A percentile compares a stretch with the other conserved stretches of the same genome.
Evolutionary conservation across 148 eudicot species (phyloP).

Genomic region (Fagopyrum esculentum): DNA sequence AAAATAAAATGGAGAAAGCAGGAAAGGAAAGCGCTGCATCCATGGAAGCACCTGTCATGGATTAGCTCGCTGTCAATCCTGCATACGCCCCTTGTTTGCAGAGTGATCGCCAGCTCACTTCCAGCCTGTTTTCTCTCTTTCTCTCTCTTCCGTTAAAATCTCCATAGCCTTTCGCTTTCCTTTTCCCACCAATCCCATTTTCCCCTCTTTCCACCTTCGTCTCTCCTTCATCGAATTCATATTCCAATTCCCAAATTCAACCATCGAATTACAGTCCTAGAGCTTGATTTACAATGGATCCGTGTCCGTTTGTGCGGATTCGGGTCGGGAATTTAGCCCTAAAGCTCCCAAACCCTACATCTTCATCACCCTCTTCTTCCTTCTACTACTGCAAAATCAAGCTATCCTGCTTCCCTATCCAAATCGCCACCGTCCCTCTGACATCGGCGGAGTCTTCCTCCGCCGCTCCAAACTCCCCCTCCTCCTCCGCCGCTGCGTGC

Average conservation of each 20-base stretch:
- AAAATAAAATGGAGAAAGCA: neutral
- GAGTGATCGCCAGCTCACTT: conserved; percentile 12
- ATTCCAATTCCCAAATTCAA: neutral
- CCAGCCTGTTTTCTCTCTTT: conserved; percentile 11
- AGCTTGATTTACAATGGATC: conserved; percentile 38
- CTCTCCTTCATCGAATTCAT: too few species aligned
- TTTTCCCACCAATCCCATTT: neutral
- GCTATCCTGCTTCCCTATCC: conserved; percentile 37
- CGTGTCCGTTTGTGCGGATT: conserved; percentile 64
- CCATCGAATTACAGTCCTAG: too few species aligned
- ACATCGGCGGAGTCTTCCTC: conserved; percentile 16
- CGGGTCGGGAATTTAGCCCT: conserved; percentile 45
- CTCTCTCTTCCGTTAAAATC: neutral
- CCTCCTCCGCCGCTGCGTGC: conserved; percentile 36
- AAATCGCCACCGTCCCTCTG: conserved; percentile 29
- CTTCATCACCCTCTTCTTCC: conserved; percentile 7
- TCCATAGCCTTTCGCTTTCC: neutral
- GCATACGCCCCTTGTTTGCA: neutral
- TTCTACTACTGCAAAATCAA: conserved; percentile 49
- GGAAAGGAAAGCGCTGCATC: conserved; percentile 6
- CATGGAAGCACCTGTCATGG: conserved; percentile 7
- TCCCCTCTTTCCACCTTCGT: neutral
- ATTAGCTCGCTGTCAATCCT: conserved; percentile 3
- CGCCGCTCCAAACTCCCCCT: conserved; percentile 17
- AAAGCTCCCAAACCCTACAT: conserved; percentile 14